Base-by-base conservation (phyloP, 2,329 filamentous ascomycete species). In the Hypoxylon sp. region DNA sequence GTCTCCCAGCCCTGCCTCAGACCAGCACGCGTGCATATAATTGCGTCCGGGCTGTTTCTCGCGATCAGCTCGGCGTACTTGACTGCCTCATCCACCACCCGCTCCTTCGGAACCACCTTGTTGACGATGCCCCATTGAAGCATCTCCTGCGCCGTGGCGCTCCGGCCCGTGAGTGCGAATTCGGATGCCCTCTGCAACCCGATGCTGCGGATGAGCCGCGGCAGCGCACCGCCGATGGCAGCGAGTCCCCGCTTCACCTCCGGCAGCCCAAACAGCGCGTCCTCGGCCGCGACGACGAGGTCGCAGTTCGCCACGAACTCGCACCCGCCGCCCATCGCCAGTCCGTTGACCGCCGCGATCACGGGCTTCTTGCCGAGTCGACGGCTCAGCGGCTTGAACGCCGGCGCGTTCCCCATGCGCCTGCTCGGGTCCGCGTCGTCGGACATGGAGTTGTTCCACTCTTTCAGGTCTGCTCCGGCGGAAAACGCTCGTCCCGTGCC, bases 31-130 rank as follows among this genome's bases (percentile, higher is more conserved):
- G 63, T 63, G 51, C 61, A 64, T 27, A 65, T 59, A 34, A 65
- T 64, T 5, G 63, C 60, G 19, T 65, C 63, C 5, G 62, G 62
- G 42, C 62, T 64, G 27, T 64, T 64, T 45, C 47, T 52, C 31
- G 60, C 62, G 29, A 64, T 63, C 19, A 57, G 80, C 63, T 93
- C 88, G 27, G 84, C 91, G 17, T 94, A 80, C 71, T 93, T 87
- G 25, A 87, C 78, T 1, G 91, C 89, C 72, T 95, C 94, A 44
- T 86, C 82, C 21, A 95, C 77, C 7, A 96, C 57, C 2, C 49
- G 38, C 27, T 61, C 60, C 29, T 48, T 55, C 12, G 60, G 55
- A 8, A 63, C 60, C 27, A 63, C 59, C 46, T 61, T 62, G 35
- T 65, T 64, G 7, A 65, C 61, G 2, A 65, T 20, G 12, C 61